Conservation (phyloP, 2,329 filamentous ascomycete genomes). For the Clarireedia sp. region DNA sequence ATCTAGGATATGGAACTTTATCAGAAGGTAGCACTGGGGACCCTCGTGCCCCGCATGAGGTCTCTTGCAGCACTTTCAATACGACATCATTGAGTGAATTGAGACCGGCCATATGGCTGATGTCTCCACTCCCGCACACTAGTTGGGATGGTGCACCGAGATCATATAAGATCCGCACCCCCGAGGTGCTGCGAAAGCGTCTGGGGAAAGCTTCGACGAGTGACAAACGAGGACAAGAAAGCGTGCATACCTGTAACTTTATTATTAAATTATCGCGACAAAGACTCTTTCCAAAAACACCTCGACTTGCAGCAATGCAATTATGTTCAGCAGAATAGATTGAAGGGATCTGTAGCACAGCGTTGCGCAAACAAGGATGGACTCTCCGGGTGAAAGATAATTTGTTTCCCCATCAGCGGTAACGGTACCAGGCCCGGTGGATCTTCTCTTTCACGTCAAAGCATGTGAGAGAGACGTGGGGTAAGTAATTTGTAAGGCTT, state of each 20-base stretch:
- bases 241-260: constrained; percentile 1
- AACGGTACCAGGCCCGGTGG: background rate
- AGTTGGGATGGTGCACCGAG: constrained; percentile 16
- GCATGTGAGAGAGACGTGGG: constrained; percentile 1
- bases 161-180: constrained; percentile 12
- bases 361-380: background rate
- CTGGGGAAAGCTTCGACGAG: background rate
- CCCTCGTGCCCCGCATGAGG: constrained; percentile 19
- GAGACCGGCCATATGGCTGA: constrained; percentile 20
- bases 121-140: constrained; percentile 19
- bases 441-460: background rate
- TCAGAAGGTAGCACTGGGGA: constrained; percentile 14
- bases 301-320: background rate
- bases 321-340: background rate
- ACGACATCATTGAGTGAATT: constrained; percentile 7
- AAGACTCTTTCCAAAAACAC: background rate
- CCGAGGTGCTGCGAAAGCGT: background rate
- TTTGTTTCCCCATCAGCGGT: background rate
- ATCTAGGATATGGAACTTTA: constrained; percentile 13
- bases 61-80: constrained; percentile 7
- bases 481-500: background rate
- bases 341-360: background rate
- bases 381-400: background rate
- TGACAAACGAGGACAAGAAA: background rate
- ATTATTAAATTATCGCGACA: background rate